A percentile compares a stretch with the other conserved stretches of the same genome.
phyloP scores from a whole-genome alignment of 306 rosid species.

The Gleditsia sinensis region DNA sequence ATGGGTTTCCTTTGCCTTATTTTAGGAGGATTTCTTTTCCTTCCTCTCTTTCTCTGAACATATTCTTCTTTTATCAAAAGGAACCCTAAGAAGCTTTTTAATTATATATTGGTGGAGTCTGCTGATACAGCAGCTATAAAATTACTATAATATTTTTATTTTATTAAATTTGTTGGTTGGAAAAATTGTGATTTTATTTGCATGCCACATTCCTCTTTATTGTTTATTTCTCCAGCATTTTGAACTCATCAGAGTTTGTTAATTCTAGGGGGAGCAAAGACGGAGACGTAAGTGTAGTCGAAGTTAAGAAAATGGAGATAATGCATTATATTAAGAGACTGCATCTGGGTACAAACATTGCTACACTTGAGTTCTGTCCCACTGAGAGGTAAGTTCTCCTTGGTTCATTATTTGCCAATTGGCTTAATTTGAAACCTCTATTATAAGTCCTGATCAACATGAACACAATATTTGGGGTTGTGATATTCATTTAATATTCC shows the following conservation, averaged over 20 bases:
- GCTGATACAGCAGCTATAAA: background rate
- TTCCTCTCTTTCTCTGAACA: too few species aligned
- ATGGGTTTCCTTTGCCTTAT: too few species aligned
- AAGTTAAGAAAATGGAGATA: conserved; percentile 90
- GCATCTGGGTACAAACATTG: conserved; percentile 81
- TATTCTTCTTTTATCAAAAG: too few species aligned
- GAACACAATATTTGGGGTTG: background rate
- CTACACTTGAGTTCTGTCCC: conserved; percentile 81
- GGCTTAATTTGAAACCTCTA: conserved; percentile 8
- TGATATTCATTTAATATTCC: conserved; percentile 4
- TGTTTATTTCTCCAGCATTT: background rate
- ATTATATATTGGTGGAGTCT: background rate
- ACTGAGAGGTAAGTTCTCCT: conserved; percentile 65
- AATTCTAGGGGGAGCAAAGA: conserved; percentile 85
- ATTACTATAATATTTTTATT: conserved; percentile 3
- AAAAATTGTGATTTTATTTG: conserved; percentile 19
- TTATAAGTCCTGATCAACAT: background rate
- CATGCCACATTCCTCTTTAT: background rate
- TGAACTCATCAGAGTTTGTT: conserved; percentile 19
- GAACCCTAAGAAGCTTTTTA: too few species aligned
- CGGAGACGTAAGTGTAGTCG: conserved; percentile 86
- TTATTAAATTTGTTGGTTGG: conserved; percentile 16
- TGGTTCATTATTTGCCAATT: background rate
- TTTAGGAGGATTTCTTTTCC: too few species aligned
- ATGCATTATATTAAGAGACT: conserved; percentile 85